A percentile compares a stretch with the other conserved stretches of the same genome.
These are phyloP conservation scores for Corylus americana DNA, from an alignment of 306 rosid species.

Conservation along the genomic window DNA sequence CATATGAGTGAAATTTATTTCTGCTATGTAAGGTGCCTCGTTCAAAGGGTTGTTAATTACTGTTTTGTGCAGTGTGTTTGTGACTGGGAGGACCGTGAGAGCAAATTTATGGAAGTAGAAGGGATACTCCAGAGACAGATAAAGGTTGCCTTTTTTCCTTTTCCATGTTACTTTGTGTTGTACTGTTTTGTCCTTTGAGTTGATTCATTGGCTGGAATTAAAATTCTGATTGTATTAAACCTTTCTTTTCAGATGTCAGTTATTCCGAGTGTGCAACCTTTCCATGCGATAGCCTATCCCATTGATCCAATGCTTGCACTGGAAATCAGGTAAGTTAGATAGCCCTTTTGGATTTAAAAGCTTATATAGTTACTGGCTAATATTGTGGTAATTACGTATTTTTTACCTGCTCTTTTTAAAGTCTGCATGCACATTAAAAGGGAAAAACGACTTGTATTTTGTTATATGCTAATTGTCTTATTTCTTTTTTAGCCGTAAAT, in stretches of 20 bases:
- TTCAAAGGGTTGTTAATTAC: neutral
- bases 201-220: neutral
- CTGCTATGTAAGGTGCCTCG: neutral
- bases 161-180: constrained; percentile 1
- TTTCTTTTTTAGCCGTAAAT: constrained; percentile 61
- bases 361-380: neutral
- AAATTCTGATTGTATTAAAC: neutral
- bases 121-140: constrained; percentile 90
- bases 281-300: constrained; percentile 99
- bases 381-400: neutral
- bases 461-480: neutral
- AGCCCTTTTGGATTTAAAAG: neutral
- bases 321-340: constrained; percentile 72
- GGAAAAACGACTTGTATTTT: neutral
- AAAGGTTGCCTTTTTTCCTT: constrained; percentile 51
- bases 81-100: constrained; percentile 96
- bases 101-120: constrained; percentile 90
- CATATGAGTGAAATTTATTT: neutral
- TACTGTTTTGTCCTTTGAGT: constrained; percentile 2
- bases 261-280: constrained; percentile 99
- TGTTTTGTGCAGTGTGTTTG: constrained; percentile 72
- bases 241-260: constrained; percentile 73
- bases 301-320: constrained; percentile 91
- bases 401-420: neutral
- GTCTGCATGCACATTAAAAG: neutral